These are phyloP conservation scores for Acrocalymma vagum DNA, from an alignment of 2,329 filamentous ascomycete genomes.

Conservation along the genomic window DNA sequence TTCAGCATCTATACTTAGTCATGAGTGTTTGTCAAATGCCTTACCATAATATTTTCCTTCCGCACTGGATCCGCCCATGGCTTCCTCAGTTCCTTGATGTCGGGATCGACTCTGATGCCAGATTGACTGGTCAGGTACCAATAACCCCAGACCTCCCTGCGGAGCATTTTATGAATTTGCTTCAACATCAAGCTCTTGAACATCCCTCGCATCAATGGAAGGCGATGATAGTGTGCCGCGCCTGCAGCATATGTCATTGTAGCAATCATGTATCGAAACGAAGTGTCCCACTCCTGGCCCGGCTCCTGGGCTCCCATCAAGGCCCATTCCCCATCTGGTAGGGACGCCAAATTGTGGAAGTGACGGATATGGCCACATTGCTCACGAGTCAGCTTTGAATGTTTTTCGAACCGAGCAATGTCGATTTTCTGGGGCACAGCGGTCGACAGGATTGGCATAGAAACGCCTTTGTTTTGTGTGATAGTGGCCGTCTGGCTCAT, in stretches of 20 bases:
- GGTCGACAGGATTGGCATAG: too few relatives aligned
- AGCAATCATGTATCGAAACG: slow-evolving; percentile 52
- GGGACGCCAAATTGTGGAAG: slow-evolving; percentile 53
- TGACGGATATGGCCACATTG: slow-evolving; percentile 49
- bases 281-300: slow-evolving; percentile 48
- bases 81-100: slow-evolving; percentile 48
- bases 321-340: slow-evolving; percentile 93
- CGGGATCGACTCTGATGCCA: slow-evolving; percentile 45
- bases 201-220: slow-evolving; percentile 43
- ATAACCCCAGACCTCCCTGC: slow-evolving; percentile 53
- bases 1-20: neutral
- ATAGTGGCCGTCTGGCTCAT: too few relatives aligned
- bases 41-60: slow-evolving; percentile 52
- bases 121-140: slow-evolving; percentile 52
- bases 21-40: neutral
- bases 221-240: slow-evolving; percentile 50
- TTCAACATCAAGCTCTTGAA: slow-evolving; percentile 46
- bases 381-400: slow-evolving; percentile 21
- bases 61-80: slow-evolving; percentile 54
- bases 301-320: slow-evolving; percentile 63
- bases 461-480: too few relatives aligned
- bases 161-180: slow-evolving; percentile 54
- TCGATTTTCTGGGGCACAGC: neutral
- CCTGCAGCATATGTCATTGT: slow-evolving; percentile 52
- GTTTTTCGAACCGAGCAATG: neutral